Evolutionary conservation across 2,329 filamentous ascomycete genomes (phyloP).

Genomic region (Blastomyces gilchristii): DNA sequence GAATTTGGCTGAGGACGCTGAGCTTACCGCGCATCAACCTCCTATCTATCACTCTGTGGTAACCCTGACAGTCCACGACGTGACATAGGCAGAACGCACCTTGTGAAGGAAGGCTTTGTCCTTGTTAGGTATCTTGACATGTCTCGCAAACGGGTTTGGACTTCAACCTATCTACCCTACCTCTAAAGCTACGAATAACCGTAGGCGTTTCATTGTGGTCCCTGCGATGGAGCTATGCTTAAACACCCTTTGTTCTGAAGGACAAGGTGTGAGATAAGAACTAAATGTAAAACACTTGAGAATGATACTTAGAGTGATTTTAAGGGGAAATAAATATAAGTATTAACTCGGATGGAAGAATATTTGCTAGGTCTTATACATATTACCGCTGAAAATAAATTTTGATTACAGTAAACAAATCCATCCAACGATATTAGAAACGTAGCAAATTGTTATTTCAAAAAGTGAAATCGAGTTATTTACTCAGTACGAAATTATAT

Average conservation of each 20-base stretch:
- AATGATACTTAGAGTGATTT: neutral
- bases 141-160: neutral
- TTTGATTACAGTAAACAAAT: neutral
- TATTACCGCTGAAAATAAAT: neutral
- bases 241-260: neutral
- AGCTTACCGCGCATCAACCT: neutral
- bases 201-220: neutral
- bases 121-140: neutral
- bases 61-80: neutral
- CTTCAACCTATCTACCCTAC: neutral
- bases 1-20: neutral
- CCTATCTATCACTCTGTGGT: neutral
- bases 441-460: neutral
- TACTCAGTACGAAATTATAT: too few relatives aligned
- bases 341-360: neutral
- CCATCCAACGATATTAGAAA: neutral
- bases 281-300: too few relatives aligned
- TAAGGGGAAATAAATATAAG: too few relatives aligned
- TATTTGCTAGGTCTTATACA: neutral
- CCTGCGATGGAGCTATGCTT: neutral
- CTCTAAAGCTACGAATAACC: neutral
- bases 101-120: neutral
- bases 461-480: neutral
- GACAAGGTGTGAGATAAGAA: neutral
- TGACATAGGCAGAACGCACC: neutral